Conservation (phyloP, 768 basidiomycete species). For the Leucosporidium yakuticum region DNA sequence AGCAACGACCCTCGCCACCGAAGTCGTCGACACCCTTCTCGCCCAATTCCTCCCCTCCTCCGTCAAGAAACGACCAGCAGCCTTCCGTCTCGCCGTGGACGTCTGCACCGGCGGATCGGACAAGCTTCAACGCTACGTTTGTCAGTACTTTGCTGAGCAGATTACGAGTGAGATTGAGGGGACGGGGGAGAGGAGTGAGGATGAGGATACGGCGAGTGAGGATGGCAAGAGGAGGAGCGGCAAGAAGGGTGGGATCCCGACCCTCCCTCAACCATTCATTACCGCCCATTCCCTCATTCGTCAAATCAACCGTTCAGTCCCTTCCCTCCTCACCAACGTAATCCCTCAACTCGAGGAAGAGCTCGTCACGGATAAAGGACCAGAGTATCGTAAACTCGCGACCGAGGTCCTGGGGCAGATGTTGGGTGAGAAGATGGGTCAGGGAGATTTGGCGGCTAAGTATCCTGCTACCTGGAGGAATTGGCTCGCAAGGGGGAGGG, state of each 20-base stretch:
- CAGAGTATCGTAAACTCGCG: conserved; percentile 62
- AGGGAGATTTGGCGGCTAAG: conserved; percentile 62
- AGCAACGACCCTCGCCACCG: conserved; percentile 63
- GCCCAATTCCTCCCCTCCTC: conserved; percentile 69
- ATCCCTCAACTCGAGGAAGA: conserved; percentile 91
- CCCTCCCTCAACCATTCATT: conserved; percentile 47
- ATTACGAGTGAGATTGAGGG: conserved; percentile 51
- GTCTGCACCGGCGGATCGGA: conserved; percentile 78
- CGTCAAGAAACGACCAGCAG: conserved; percentile 39
- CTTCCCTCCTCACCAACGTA: conserved; percentile 75
- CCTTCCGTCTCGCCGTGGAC: conserved; percentile 73
- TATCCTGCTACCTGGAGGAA: conserved; percentile 78
- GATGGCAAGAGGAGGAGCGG: conserved; percentile 2
- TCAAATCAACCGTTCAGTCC: conserved; percentile 70
- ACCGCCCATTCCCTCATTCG: conserved; percentile 79
- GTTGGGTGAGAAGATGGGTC: conserved; percentile 60
- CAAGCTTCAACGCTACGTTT: conserved; percentile 80
- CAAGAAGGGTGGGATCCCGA: neutral
- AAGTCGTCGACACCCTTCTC: conserved; percentile 74
- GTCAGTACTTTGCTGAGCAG: conserved; percentile 84
- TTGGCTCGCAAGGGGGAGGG: conserved; percentile 73
- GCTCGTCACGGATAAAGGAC: conserved; percentile 59
- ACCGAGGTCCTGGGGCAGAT: conserved; percentile 83
- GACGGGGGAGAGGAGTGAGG: conserved; percentile 37
- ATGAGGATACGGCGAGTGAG: conserved; percentile 39